Evolutionary conservation across 2,329 filamentous ascomycete genomes (phyloP), one percentile per base, ranked within the genome.

Genomic region (Claviceps digitariae): DNA sequence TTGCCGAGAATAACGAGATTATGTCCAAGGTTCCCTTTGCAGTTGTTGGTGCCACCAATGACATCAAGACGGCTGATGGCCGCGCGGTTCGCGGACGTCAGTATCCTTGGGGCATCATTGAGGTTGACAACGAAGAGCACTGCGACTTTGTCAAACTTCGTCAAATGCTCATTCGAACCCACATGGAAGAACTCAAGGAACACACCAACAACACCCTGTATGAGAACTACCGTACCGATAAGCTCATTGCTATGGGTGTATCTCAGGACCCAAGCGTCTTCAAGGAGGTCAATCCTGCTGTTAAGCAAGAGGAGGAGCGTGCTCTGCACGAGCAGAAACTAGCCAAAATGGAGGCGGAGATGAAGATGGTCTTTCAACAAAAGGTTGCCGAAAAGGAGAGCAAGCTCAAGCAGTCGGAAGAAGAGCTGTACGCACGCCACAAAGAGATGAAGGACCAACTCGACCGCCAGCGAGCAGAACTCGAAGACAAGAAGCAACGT

Each of bases 331-430:
- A 98, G 76, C 90, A 96, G 80, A 98, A 98, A 80, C 88, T 98
- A 63, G 89, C 91, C 72, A 98, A 98, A 88, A 98, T 98, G 93
- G 93, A 98, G 74, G 84, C 90, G 66, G 93, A 98, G 74, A 98
- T 98, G 93, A 98, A 98, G 88, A 95, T 96, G 88, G 93, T 98
- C 62, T 98, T 98, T 89, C 93, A 97, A 72, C 93, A 98, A 72
- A 98, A 98, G 86, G 93, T 98, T 34, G 84, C 89, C 61, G 93
- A 98, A 74, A 98, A 98, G 79, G 93, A 98, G 76, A 95, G 89
- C 82, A 98, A 98, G 76, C 78, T 98, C 70, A 95, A 95, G 77
- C 93, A 97, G 76, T 95, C 90, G 78, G 93, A 98, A 73, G 93
- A 98, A 72, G 93, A 98, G 78, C 77, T 98, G 55, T 97, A 97